Percentiles rank a stretch among this genome's conserved stretches.
Evolutionary conservation across 2,329 filamentous ascomycete genomes (phyloP).

Genomic region (Blumeria graminis): DNA sequence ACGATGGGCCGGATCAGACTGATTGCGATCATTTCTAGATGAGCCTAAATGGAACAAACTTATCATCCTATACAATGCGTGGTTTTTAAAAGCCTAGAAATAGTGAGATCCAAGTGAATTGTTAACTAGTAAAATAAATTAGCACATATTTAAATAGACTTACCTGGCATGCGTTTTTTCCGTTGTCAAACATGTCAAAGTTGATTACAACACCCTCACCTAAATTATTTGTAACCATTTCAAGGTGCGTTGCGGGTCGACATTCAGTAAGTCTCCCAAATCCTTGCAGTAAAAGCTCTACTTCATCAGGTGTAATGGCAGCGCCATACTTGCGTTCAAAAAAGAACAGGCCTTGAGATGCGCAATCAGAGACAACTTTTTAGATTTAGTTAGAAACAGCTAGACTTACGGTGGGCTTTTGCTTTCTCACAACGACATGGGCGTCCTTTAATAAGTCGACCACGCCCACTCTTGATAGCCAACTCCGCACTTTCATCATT

Average conservation of each 20-base stretch:
- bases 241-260: conserved; percentile 8
- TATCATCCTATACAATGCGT: conserved; percentile 12
- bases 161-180: conserved; percentile 25
- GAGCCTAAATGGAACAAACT: not conserved
- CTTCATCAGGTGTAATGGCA: conserved; percentile 21
- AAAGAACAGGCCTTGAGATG: conserved; percentile 24
- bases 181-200: conserved; percentile 26
- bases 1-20: conserved; percentile 4
- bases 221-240: conserved; percentile 12
- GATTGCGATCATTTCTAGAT: not conserved
- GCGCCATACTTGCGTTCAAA: conserved; percentile 20
- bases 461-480: conserved; percentile 24
- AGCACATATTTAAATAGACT: conserved; percentile 9
- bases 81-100: conserved; percentile 11
- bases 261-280: conserved; percentile 21
- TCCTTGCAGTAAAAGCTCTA: conserved; percentile 17
- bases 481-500: conserved; percentile 23
- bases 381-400: not conserved
- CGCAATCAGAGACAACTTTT: not conserved
- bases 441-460: conserved; percentile 27
- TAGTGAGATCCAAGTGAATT: conserved; percentile 2
- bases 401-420: conserved; percentile 28
- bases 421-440: conserved; percentile 34
- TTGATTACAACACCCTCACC: conserved; percentile 21
- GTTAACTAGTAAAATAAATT: not conserved